Evolutionary conservation across 768 basidiomycete genomes (phyloP).

Genomic region (Naganishia kalamii): DNA sequence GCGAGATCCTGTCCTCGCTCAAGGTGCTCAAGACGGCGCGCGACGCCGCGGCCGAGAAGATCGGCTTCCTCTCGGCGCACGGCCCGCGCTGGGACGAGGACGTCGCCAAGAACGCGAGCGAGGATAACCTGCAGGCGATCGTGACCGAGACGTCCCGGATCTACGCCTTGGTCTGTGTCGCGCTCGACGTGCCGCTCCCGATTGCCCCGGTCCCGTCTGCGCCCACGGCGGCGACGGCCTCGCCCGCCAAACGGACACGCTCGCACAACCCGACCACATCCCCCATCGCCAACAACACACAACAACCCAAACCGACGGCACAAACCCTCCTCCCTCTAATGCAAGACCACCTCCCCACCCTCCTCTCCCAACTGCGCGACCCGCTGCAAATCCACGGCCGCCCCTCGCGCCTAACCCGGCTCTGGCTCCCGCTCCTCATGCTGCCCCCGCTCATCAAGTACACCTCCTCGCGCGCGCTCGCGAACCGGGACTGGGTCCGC

Average conservation of each 20-base stretch:
- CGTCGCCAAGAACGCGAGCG: constrained; percentile 16
- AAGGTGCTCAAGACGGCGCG: constrained; percentile 31
- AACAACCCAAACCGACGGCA: constrained; percentile 25
- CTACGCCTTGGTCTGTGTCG: constrained; percentile 32
- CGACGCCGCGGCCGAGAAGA: constrained; percentile 33
- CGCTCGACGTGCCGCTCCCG: constrained; percentile 28
- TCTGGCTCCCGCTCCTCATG: constrained; percentile 73
- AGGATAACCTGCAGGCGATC: constrained; percentile 29
- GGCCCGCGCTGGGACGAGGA: constrained; percentile 35
- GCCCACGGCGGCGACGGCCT: constrained; percentile 46
- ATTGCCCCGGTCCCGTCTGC: not conserved
- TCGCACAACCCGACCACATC: constrained; percentile 15
- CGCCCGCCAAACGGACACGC: constrained; percentile 18
- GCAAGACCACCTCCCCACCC: constrained; percentile 36
- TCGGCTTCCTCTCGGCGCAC: constrained; percentile 39
- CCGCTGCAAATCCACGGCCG: constrained; percentile 53
- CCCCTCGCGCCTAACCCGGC: constrained; percentile 61
- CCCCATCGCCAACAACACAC: constrained; percentile 26
- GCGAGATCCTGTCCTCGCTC: constrained; percentile 38
- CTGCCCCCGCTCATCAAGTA: constrained; percentile 64
- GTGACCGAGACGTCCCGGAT: constrained; percentile 33
- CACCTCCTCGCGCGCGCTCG: constrained; percentile 53
- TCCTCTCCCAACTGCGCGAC: constrained; percentile 40
- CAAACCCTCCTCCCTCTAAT: constrained; percentile 32
- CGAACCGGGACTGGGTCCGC: constrained; percentile 57